These are phyloP conservation scores for Starmerella ratchasimensis DNA, from an alignment of 805 yeast species.

Conservation along the genomic window DNA sequence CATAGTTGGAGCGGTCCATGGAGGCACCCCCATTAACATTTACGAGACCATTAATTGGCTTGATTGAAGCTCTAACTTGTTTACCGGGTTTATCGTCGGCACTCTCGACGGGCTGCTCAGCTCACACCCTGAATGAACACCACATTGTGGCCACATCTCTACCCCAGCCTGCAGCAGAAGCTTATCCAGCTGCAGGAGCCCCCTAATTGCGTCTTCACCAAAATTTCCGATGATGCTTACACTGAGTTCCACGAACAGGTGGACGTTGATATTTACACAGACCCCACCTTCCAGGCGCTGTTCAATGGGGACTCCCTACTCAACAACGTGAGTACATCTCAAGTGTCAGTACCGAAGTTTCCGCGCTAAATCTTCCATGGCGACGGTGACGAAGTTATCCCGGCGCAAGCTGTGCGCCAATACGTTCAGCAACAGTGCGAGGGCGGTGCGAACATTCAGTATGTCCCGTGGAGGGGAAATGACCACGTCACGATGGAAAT, in stretches of 20 bases:
- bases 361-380: slow-evolving; percentile 22
- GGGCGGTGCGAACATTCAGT: slow-evolving; percentile 9
- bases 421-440: slow-evolving; percentile 7
- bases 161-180: slow-evolving; percentile 7
- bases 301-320: slow-evolving; percentile 5
- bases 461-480: slow-evolving; percentile 4
- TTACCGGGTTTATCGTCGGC: slow-evolving; percentile 20
- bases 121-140: slow-evolving; percentile 16
- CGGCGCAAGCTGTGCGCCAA: slow-evolving; percentile 12
- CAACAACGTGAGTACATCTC: slow-evolving; percentile 3
- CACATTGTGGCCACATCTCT: slow-evolving; percentile 1
- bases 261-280: slow-evolving; percentile 16
- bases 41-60: slow-evolving; percentile 8
- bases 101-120: slow-evolving; percentile 19
- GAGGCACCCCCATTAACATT: slow-evolving; percentile 15
- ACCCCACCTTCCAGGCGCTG: slow-evolving; percentile 4
- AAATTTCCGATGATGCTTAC: neutral
- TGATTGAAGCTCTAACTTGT: slow-evolving; percentile 6
- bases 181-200: neutral
- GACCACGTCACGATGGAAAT: slow-evolving; percentile 6
- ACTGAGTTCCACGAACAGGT: slow-evolving; percentile 8
- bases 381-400: slow-evolving; percentile 18
- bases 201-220: neutral
- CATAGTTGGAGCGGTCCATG: slow-evolving; percentile 19
- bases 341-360: slow-evolving; percentile 13